Base-by-base conservation (phyloP, 768 basidiomycete species). In the Cubamyces sp. region DNA sequence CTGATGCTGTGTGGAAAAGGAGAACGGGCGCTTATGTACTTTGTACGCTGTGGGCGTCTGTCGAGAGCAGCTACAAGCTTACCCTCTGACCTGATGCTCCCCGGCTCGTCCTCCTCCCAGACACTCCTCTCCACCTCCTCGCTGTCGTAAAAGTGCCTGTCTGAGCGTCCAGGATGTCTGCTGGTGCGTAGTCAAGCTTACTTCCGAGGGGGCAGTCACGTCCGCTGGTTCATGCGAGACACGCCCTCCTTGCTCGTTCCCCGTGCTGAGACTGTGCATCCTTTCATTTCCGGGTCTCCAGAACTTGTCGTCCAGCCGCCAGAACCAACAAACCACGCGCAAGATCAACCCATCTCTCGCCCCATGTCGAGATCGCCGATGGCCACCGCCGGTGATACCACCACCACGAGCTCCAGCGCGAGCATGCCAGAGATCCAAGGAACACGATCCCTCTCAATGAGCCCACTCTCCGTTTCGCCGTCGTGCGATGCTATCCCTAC, bases 11-110 rank as follows among this genome's bases (percentile, higher is more conserved):
- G 54, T 39, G 45, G 40, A 28, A 23, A 21, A n/a, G 51, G 50
- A 21, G 15, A 12, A 54, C 46, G 28, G 57, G 57, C 64, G 64
- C 47, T 25, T 47, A 18, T n/a, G 1, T 53, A 57, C 61, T 55
- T 66, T 56, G 65, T 59, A 49, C 55, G 58, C 53, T 21, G 39
- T 49, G 57, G 53, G 61, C 65, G 65, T 46, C 30, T 30, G 60
- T 34, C 41, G 51, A 14, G 41, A 47, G 46, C 46, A 54, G 45
- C 56, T 54, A 47, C 58, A 58, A 19, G 21, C 69, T 70, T 73
- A 68, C 70, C 73, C 70, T 72, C 62, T 60, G 69, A 73, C 72
- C 73, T 74, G 70, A 74, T 73, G 70, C 64, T 61, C 69, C 66
- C 66, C 60, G 60, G 64, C 66, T 50, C 50, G 55, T 54, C 60